Evolutionary conservation across 305 asterid species (phyloP).

Genomic region (Rubia tinctorum): DNA sequence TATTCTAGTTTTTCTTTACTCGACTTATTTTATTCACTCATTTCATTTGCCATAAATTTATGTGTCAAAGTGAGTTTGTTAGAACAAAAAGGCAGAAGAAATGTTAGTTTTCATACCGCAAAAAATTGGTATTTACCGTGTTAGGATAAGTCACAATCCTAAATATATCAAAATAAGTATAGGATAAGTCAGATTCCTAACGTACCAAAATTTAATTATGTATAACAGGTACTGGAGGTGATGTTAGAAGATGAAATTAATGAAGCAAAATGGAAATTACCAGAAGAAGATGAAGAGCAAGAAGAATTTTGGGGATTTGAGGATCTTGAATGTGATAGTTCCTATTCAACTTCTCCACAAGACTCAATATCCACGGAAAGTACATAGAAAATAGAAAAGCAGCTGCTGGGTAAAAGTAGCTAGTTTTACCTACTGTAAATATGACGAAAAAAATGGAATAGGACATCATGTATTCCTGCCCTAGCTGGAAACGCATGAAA

Average conservation of each 20-base stretch:
- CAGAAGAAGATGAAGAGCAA: slow-evolving; percentile 54
- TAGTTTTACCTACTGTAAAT: neutral
- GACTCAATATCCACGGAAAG: slow-evolving; percentile 38
- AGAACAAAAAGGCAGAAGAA: too few relatives aligned
- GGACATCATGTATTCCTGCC: neutral
- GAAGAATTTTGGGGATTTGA: slow-evolving; percentile 83
- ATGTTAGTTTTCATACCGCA: too few relatives aligned
- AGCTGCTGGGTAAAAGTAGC: neutral
- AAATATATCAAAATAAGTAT: too few relatives aligned
- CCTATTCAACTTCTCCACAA: slow-evolving; percentile 51
- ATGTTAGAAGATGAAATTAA: slow-evolving; percentile 49
- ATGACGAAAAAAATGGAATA: neutral
- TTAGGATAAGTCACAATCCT: too few relatives aligned
- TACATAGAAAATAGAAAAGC: neutral
- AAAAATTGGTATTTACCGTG: too few relatives aligned
- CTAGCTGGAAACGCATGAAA: neutral
- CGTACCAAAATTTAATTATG: neutral
- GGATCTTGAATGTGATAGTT: slow-evolving; percentile 77
- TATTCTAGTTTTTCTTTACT: too few relatives aligned
- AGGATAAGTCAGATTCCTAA: too few relatives aligned
- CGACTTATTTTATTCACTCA: too few relatives aligned
- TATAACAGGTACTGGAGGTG: slow-evolving; percentile 59
- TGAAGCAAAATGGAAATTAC: slow-evolving; percentile 70
- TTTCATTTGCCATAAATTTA: too few relatives aligned
- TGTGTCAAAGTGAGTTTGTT: too few relatives aligned